Evolutionary conservation across 1,284 basidiomycete species (phyloP), one percentile per base, ranked within the genome.

Genomic region (Pseudozyma sp.): DNA sequence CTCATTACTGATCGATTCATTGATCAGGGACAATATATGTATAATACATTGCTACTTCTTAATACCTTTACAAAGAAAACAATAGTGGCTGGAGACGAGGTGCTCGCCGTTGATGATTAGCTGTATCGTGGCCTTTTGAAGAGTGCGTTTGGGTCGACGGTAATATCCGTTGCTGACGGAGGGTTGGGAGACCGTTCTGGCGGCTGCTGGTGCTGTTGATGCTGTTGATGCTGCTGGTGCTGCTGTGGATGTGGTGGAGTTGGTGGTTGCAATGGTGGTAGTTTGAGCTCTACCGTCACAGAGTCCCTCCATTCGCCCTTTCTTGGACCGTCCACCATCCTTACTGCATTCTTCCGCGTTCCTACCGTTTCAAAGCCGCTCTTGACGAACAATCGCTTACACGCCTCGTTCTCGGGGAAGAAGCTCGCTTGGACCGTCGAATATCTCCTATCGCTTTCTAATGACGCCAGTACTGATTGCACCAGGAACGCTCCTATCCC

Each of bases 231-330:
- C 13, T 52, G 65, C 13, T 8, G 43, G n/a, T 31, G 51, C 34
- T 53, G 54, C 21, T 40, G 50, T 31, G 34, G 44, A 25, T 49
- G 36, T 31, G 25, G 5, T 39, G 21, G 39, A 11, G 53, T 11
- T 31, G 19, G 48, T 11, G 12, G 44, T 42, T 47, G 42, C n/a
- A 52, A 50, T 44, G 69, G 52, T 3, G 72, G 47, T 0, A 73
- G 42, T 19, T 59, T 44, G 21, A 43, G 36, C 21, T 72, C 59
- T 4, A 69, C 52, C 5, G 53, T 58, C 39, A 76, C 18, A 7
- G 72, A 49, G 51, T 73, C 63, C 36, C 70, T 61, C 66, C 66
- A 72, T 2, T 18, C 34, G 25, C 62, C 74, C 35, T 52, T 72
- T 5, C 16, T 25, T 0, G 69, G 65, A 0, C 74, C 70, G 31